phyloP scores from a whole-genome alignment of 2,329 filamentous ascomycete genomes.

The Colletotrichum sp. region DNA sequence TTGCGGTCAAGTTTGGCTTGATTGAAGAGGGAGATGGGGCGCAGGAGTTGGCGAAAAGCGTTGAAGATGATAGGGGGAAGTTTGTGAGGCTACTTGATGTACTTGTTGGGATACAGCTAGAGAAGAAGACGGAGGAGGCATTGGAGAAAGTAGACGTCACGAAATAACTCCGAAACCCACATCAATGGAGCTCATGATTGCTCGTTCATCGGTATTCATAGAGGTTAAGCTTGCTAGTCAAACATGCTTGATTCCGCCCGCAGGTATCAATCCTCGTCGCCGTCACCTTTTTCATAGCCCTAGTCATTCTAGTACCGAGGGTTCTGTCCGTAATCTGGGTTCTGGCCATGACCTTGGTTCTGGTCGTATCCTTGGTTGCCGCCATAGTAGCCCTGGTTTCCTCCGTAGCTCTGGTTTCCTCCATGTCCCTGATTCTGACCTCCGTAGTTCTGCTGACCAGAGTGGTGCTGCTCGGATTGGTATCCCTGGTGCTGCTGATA shows the following conservation, averaged over 20 bases:
- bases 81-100: slow-evolving; percentile 4
- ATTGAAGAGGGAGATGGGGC: background rate
- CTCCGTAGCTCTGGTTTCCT: slow-evolving; percentile 27
- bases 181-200: background rate
- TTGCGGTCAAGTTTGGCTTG: background rate
- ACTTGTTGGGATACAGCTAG: background rate
- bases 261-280: background rate
- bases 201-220: slow-evolving; percentile 10
- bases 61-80: background rate
- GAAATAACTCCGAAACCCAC: rapidly evolving
- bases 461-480: slow-evolving; percentile 11
- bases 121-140: background rate
- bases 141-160: background rate
- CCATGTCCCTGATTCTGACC: slow-evolving; percentile 16
- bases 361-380: slow-evolving; percentile 12
- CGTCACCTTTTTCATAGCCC: background rate
- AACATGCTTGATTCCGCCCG: background rate
- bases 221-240: background rate
- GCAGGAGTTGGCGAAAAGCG: background rate
- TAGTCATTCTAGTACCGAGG: slow-evolving; percentile 24
- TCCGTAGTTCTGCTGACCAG: background rate
- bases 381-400: background rate
- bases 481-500: slow-evolving; percentile 24
- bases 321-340: slow-evolving; percentile 20
- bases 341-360: background rate